These are phyloP conservation scores for Spinellus fusiger DNA, from an alignment of 192 early-diverging fungal genomes.

Conservation along the genomic window DNA sequence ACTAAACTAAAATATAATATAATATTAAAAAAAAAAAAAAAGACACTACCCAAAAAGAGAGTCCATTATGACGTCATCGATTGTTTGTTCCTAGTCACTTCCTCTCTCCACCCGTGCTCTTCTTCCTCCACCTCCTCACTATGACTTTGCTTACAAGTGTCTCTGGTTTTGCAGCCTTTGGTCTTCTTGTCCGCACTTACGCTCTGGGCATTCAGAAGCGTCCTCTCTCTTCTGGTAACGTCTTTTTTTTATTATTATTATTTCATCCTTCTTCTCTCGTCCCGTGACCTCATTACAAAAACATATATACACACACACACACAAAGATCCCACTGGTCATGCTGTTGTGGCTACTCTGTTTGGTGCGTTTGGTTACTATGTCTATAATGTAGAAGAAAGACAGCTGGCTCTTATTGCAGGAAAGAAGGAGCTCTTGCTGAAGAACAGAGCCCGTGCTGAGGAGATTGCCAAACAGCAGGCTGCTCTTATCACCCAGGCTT, in stretches of 20 bases:
- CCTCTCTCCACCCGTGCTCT: conserved; percentile 3
- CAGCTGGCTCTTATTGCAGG: conserved; percentile 23
- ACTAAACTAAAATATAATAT: not conserved
- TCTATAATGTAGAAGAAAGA: conserved; percentile 29
- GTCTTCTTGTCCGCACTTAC: conserved; percentile 36
- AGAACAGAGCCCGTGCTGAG: conserved; percentile 33
- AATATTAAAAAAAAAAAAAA: not conserved
- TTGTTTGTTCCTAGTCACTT: conserved; percentile 2
- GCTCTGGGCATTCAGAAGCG: conserved; percentile 37
- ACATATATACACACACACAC: not conserved
- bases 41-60: not conserved
- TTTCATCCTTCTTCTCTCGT: not conserved
- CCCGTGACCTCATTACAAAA: not conserved
- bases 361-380: conserved; percentile 30
- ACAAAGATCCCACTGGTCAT: conserved; percentile 24
- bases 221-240: conserved; percentile 34
- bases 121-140: conserved; percentile 1
- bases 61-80: not conserved
- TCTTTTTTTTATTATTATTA: not conserved
- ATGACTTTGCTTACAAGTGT: conserved; percentile 29
- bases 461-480: conserved; percentile 14
- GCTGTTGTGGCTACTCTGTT: conserved; percentile 26
- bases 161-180: conserved; percentile 38
- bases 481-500: too few relatives aligned
- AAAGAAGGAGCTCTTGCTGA: conserved; percentile 32